phyloP scores from a whole-genome alignment of 768 basidiomycete genomes.

The Kwoniella sp. region DNA sequence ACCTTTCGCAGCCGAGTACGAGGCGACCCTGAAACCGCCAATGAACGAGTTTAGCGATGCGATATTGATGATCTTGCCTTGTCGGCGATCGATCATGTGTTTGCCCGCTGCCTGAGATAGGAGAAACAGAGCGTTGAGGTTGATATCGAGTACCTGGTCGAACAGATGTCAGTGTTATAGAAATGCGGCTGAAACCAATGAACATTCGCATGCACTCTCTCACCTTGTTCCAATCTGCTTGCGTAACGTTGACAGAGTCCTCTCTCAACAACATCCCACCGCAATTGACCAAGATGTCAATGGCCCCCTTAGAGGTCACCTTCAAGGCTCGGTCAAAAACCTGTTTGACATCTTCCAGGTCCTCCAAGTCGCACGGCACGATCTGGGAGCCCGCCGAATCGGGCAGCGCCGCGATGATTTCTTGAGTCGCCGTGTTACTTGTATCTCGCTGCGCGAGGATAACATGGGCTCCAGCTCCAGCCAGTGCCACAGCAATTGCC shows the following conservation, averaged over 20 bases:
- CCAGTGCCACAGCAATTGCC: conserved; percentile 63
- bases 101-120: conserved; percentile 77
- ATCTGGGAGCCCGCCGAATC: conserved; percentile 19
- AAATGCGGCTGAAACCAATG: background rate
- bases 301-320: conserved; percentile 26
- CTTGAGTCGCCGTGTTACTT: conserved; percentile 22
- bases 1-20: conserved; percentile 87
- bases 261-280: conserved; percentile 52
- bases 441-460: conserved; percentile 31
- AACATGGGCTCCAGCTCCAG: conserved; percentile 53
- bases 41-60: conserved; percentile 59
- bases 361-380: conserved; percentile 22
- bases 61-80: conserved; percentile 73
- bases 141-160: conserved; percentile 73
- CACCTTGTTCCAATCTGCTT: conserved; percentile 71
- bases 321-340: conserved; percentile 28
- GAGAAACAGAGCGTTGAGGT: conserved; percentile 81
- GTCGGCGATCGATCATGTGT: conserved; percentile 71
- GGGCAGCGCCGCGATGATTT: conserved; percentile 5
- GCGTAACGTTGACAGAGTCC: conserved; percentile 64
- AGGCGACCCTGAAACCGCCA: conserved; percentile 71
- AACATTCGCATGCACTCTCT: background rate
- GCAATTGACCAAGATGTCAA: conserved; percentile 70
- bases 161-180: conserved; percentile 4
- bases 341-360: conserved; percentile 19